Evolutionary conservation across 2,329 filamentous ascomycete genomes (phyloP), one percentile per base, ranked within the genome.

Genomic region (Colletotrichum simmondsii): DNA sequence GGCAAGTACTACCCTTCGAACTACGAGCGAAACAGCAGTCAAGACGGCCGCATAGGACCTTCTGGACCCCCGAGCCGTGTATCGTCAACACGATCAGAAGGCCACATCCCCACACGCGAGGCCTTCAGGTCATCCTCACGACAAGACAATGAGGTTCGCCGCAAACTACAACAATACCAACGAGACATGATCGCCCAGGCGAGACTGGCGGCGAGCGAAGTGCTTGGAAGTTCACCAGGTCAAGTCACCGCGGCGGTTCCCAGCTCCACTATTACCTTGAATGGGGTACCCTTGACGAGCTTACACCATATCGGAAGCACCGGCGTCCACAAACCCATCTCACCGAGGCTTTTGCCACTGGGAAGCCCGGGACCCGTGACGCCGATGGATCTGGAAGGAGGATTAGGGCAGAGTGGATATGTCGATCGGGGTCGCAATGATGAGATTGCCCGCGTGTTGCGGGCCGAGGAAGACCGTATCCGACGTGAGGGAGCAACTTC

Each of bases 1-100:
- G 90, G 90, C 28, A 92, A 91, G 80, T 92, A 92, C 76, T 91
- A 92, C 71, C 90, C 90, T 0, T 87, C 88, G 30, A 91, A 91
- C 79, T 92, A 90, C 76, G 88, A 90, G 75, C 83, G 81, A 32
- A 78, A 83, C 62, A 81, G 80, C 62, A 75, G 74, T 24, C 75
- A 75, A 11, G 57, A 65, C 7, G 6, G 52, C 77, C 74, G 65
- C 66, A 75, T 61, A 73, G 74, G 46, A 35, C 66, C 56, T 68
- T 65, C 65, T 22, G 64, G 60, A 2, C 57, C 61, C 11, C 32
- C 58, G 5, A 60, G 16, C 52, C 68, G 66, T n/a, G 22, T 64
- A 12, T 66, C 69, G 2, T 73, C 72, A 3, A 60, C 74, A n/a
- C 63, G 71, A 32, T 73, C 72, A 3, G 74, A 75, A 12, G 70